Evolutionary conservation across 306 rosid species (phyloP).

Genomic region (Medicago lupulina): DNA sequence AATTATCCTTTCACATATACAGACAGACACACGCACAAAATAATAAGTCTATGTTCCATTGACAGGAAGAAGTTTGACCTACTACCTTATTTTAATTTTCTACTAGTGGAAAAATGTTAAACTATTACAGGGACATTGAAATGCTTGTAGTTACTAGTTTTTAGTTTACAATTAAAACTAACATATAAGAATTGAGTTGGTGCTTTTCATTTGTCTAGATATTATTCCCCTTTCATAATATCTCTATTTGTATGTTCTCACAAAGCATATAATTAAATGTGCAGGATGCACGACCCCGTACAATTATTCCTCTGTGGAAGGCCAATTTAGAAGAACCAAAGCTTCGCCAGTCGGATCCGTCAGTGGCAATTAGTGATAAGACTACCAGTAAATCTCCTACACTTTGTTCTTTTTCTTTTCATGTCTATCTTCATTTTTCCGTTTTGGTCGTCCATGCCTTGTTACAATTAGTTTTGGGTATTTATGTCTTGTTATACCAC

Average conservation of each 20-base stretch:
- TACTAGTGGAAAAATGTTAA: not conserved
- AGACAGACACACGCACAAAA: not conserved
- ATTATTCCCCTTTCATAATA: slow-evolving; percentile 19
- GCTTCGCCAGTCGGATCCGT: slow-evolving; percentile 78
- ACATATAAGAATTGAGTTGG: slow-evolving; percentile 27
- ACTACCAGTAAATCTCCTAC: slow-evolving; percentile 64
- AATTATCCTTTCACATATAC: slow-evolving; percentile 21
- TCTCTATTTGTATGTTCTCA: slow-evolving; percentile 36
- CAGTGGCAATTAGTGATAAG: slow-evolving; percentile 65
- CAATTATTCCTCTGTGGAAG: slow-evolving; percentile 77
- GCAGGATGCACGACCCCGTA: slow-evolving; percentile 86
- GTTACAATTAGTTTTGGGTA: slow-evolving; percentile 27
- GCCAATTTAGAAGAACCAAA: slow-evolving; percentile 84
- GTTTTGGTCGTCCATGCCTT: slow-evolving; percentile 10
- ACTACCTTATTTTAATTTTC: slow-evolving; percentile 12
- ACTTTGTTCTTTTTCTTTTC: slow-evolving; percentile 26
- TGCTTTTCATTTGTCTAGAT: slow-evolving; percentile 8
- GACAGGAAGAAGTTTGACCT: slow-evolving; percentile 20
- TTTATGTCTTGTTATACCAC: slow-evolving; percentile 42
- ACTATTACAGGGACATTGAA: slow-evolving; percentile 17
- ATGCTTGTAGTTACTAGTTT: slow-evolving; percentile 19
- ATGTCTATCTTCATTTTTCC: slow-evolving; percentile 10
- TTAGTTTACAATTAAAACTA: slow-evolving; percentile 22
- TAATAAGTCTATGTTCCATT: slow-evolving; percentile 10
- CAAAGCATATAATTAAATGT: slow-evolving; percentile 41